Percentiles rank a stretch among this genome's conserved stretches.
phyloP scores from a whole-genome alignment of 805 yeast species.

The Jamesozyma spencerorum region DNA sequence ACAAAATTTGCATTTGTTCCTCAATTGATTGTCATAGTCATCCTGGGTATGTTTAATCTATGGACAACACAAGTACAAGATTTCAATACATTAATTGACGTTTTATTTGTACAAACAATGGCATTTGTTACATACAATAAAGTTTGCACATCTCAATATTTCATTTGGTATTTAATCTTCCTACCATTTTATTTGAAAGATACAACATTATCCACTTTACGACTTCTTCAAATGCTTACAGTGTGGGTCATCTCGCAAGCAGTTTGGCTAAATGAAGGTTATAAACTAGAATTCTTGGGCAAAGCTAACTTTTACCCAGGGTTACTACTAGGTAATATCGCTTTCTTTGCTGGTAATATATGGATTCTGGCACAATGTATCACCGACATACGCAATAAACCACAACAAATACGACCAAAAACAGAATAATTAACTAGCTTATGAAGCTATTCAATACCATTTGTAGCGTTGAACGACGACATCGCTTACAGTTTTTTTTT shows the following conservation, averaged over 20 bases:
- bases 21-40: slow-evolving; percentile 46
- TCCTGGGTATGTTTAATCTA: slow-evolving; percentile 3
- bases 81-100: slow-evolving; percentile 31
- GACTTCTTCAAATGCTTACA: slow-evolving; percentile 35
- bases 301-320: slow-evolving; percentile 50
- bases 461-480: neutral
- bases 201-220: slow-evolving; percentile 30
- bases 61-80: slow-evolving; percentile 17
- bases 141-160: slow-evolving; percentile 90
- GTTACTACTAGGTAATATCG: slow-evolving; percentile 44
- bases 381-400: slow-evolving; percentile 27
- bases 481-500: neutral
- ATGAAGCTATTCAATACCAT: too few relatives aligned
- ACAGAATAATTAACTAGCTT: too few relatives aligned
- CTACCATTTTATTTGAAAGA: slow-evolving; percentile 61
- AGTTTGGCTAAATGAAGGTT: slow-evolving; percentile 72
- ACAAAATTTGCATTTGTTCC: slow-evolving; percentile 69
- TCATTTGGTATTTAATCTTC: slow-evolving; percentile 85
- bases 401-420: too few relatives aligned
- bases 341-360: slow-evolving; percentile 55
- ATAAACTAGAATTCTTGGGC: slow-evolving; percentile 73
- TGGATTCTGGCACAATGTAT: slow-evolving; percentile 52
- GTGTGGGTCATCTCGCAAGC: slow-evolving; percentile 70
- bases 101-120: slow-evolving; percentile 68
- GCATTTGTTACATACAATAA: slow-evolving; percentile 72